Conservation (phyloP, 2,329 filamentous ascomycete species). For the Colletotrichum tanaceti region DNA sequence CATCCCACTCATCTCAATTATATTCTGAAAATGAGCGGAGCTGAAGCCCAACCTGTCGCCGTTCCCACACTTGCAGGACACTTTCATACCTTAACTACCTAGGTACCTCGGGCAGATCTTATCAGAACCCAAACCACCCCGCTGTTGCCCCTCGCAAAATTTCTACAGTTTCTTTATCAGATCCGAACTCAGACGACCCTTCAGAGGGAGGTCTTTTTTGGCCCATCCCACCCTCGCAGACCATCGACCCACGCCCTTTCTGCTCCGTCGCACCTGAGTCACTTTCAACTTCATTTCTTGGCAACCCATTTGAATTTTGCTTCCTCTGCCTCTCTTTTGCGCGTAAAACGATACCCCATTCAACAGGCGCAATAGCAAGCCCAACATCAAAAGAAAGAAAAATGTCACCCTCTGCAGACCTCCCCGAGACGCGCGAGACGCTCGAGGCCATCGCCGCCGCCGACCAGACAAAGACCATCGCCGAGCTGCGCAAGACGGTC, state of each 20-base stretch:
- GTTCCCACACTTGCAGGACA: not conserved
- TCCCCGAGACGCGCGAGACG: slow-evolving; percentile 37
- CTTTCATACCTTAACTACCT: not conserved
- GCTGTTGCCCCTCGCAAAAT: slow-evolving; percentile 40
- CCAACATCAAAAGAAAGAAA: not conserved
- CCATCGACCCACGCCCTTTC: slow-evolving; percentile 29
- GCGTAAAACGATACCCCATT: slow-evolving; percentile 25
- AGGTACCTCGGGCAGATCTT: slow-evolving; percentile 34
- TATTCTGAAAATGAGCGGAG: no score
- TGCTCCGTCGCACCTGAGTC: slow-evolving; percentile 8
- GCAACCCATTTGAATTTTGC: not conserved
- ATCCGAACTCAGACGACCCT: slow-evolving; percentile 30
- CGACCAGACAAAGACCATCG: slow-evolving; percentile 54
- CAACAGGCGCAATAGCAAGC: not conserved
- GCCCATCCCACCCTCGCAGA: slow-evolving; percentile 20
- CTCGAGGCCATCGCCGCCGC: slow-evolving; percentile 38
- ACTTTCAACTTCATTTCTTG: not conserved
- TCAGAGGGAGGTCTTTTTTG: slow-evolving; percentile 33
- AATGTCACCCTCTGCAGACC: slow-evolving; percentile 45
- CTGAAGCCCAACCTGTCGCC: not conserved
- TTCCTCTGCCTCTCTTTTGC: not conserved
- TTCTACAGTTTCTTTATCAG: slow-evolving; percentile 37
- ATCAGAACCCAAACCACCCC: slow-evolving; percentile 36
- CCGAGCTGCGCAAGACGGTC: slow-evolving; percentile 78
- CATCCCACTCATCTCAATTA: no score